A percentile compares a stretch with the other conserved stretches of the same genome.
phyloP scores from a whole-genome alignment of 768 basidiomycete genomes.

The Russula virescens region DNA sequence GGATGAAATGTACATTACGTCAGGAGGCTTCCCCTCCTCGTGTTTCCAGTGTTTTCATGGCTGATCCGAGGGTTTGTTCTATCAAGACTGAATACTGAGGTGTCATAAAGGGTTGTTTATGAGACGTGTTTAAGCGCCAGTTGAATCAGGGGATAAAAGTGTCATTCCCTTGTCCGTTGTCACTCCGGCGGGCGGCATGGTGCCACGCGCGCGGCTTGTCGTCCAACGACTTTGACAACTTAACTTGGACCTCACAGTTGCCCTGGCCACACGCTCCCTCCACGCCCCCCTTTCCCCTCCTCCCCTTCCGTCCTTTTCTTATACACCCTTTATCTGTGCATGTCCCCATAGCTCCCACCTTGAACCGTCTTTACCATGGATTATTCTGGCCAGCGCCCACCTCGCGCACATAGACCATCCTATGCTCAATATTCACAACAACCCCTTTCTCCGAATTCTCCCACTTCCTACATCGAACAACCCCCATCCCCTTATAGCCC shows the following conservation, averaged over 20 bases:
- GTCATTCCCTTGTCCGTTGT: no score
- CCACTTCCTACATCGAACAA: constrained; percentile 27
- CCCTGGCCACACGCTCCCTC: constrained; percentile 22
- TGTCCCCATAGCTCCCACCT: constrained; percentile 5
- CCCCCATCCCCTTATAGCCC: constrained; percentile 24
- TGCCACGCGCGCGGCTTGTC: background rate
- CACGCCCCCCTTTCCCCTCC: constrained; percentile 24
- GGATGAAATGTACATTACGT: background rate
- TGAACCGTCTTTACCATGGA: constrained; percentile 28
- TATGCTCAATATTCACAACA: constrained; percentile 26
- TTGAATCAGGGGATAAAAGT: no score
- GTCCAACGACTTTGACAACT: background rate
- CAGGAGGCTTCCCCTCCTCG: no score
- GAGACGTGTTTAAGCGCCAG: no score
- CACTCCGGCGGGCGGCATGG: no score
- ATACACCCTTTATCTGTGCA: constrained; percentile 2
- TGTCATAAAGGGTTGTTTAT: no score
- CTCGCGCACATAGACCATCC: constrained; percentile 32
- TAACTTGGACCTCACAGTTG: constrained; percentile 1
- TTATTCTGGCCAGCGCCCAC: constrained; percentile 34
- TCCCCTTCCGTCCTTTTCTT: constrained; percentile 16
- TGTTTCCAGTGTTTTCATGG: background rate
- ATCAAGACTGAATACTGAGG: no score
- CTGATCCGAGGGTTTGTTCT: background rate
- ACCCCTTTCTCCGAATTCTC: constrained; percentile 24